Conservation (phyloP, 768 basidiomycete species). For the Hypholoma sublateritium region DNA sequence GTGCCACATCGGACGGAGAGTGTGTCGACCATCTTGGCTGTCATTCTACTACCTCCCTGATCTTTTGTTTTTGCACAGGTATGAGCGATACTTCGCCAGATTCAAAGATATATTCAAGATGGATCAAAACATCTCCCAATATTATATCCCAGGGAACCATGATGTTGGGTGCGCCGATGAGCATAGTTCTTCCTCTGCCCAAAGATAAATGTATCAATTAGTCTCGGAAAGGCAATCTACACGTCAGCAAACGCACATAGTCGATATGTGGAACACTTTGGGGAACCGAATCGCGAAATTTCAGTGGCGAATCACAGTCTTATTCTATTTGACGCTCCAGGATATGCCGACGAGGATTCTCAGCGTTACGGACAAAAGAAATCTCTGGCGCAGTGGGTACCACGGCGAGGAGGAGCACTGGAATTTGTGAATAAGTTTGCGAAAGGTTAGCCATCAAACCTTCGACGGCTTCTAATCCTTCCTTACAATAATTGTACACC, state of each 20-base stretch:
- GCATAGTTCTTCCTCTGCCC: neutral
- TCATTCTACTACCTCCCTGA: neutral
- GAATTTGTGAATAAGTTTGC: constrained; percentile 51
- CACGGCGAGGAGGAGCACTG: constrained; percentile 47
- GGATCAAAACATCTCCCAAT: constrained; percentile 47
- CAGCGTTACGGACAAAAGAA: constrained; percentile 42
- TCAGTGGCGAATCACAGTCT: constrained; percentile 72
- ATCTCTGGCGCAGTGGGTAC: constrained; percentile 46
- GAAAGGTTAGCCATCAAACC: constrained; percentile 27
- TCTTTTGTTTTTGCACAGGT: constrained; percentile 44
- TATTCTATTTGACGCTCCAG: constrained; percentile 71
- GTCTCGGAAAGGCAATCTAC: constrained; percentile 43
- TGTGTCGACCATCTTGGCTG: constrained; percentile 35
- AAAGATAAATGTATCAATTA: constrained; percentile 21
- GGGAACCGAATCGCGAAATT: constrained; percentile 63
- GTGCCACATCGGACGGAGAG: constrained; percentile 65
- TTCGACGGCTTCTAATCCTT: neutral
- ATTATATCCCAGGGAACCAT: constrained; percentile 88
- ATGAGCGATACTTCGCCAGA: constrained; percentile 63
- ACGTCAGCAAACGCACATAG: constrained; percentile 45
- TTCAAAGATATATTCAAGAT: constrained; percentile 72
- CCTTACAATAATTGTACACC: constrained; percentile 2
- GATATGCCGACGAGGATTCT: constrained; percentile 73
- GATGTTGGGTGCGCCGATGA: constrained; percentile 65
- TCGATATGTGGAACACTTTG: constrained; percentile 78